Base-by-base conservation (phyloP, 2,329 filamentous ascomycete genomes). In the Xylariaceae sp. region DNA sequence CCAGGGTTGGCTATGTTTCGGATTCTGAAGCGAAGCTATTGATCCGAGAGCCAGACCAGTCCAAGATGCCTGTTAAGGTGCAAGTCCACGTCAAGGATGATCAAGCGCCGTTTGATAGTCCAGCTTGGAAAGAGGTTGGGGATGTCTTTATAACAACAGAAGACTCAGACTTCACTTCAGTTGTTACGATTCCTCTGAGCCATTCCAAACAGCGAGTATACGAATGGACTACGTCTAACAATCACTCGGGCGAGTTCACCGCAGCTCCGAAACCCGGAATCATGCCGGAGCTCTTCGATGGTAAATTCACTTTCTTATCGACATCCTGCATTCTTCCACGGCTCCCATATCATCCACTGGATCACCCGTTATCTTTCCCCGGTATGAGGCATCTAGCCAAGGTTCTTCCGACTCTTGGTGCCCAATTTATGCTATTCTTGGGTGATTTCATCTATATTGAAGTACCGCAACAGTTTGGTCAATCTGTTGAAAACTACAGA, bases 381-480 rank as follows among this genome's bases (percentile, higher is more conserved):
- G 94, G 94, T 0, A 83, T 97, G 69, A 85, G 83, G 56, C 80
- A 91, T 66, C 80, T 99, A 57, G 88, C 90, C 1, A 80, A 83
- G n/a, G 82, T 87, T 50, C 77, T 97, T 3, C 86, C 86, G 0
- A 80, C 82, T 5, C 76, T 97, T 4, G 81, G 87, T 34, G 87
- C 89, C 0, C 89, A 92, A 66, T 89, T 89, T 66, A 88, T 89
- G 87, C 77, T 89, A n/a, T 89, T 89, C 74, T 79, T 95, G 0
- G 90, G 91, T 42, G 90, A 95, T 69, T 95, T 94, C 71, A 93
- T 95, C 70, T 95, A 95, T 70, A 83, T 90, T 42, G 94, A 99
- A 69, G 93, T 97, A 0, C 93, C 93, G 0, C 81, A 85, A 52
- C 85, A 88, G 8, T 88, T 92, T 71, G 92, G 91, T 9, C 85